phyloP scores from a whole-genome alignment of 2,329 filamentous ascomycete genomes.

The Cercospora beticola region DNA sequence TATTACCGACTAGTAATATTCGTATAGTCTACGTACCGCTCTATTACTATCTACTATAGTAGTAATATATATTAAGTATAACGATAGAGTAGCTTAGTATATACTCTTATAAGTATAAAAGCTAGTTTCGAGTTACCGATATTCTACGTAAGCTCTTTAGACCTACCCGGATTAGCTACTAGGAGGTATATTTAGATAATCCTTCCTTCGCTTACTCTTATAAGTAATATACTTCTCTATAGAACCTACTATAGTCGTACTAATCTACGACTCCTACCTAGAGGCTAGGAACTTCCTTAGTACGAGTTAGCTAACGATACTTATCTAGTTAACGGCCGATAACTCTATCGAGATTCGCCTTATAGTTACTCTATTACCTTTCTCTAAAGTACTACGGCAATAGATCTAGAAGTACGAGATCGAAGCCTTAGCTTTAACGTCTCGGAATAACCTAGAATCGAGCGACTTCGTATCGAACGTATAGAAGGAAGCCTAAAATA shows the following conservation, averaged over 20 bases:
- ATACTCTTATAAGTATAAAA: not conserved
- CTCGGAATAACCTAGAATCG: not conserved
- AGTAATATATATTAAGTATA: not conserved
- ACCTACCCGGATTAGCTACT: not conserved
- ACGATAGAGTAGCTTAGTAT: not conserved
- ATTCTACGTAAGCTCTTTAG: not conserved
- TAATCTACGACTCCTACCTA: not conserved
- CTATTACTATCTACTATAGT: not conserved
- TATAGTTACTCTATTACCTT: not conserved
- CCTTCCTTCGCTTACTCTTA: not conserved
- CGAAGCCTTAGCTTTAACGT: not conserved
- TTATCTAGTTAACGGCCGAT: not conserved
- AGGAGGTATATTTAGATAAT: not conserved
- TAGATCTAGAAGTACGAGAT: not conserved
- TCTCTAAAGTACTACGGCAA: not conserved
- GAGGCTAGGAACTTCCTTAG: not conserved
- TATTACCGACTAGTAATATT: not conserved
- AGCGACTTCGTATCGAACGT: not conserved
- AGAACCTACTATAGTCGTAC: not conserved
- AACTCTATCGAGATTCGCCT: not conserved
- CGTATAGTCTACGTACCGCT: not conserved
- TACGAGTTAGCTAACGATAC: not conserved
- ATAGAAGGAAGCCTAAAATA: not conserved
- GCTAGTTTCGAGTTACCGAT: not conserved
- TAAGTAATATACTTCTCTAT: not conserved